Base-by-base conservation (phyloP, 2,329 filamentous ascomycete genomes). In the Mollisia scopiformis region DNA sequence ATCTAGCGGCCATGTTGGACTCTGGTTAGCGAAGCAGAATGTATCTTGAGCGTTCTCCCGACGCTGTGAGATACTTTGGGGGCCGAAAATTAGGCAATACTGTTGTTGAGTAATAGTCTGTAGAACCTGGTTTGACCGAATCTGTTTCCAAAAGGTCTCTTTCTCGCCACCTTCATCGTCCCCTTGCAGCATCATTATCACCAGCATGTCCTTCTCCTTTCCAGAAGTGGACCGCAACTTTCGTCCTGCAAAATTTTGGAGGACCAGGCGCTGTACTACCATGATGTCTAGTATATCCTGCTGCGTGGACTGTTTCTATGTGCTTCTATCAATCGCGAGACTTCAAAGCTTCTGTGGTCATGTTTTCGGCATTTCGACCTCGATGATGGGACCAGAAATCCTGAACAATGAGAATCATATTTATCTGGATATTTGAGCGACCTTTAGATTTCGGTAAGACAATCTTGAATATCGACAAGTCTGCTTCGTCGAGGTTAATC, bases 401-500 rank as follows among this genome's bases (percentile, higher is more conserved):
- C 31, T 50, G 47, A 50, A 50, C 30, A 50, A 50, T 50, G 47
- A 28, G 25, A 50, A 23, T 5, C 31, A 27, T 28, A 30, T 27
- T 19, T 50, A 27, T 50, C 25, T 50, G 8, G 47, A 50, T 28
- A 28, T 50, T 50, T 10, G n/a, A 16, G n/a, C 25, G 23, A 8
- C 47, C 4, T 31, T 50, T 1, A 19, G 11, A 14, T 28, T 50
- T 23, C 30, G 7, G 28, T 27, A 31, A 50, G 25, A 28, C 27
- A 30, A 16, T 30, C 8, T 28, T 50, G 21, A 27, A 50, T 50
- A 27, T 23, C 16, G 47, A 50, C 21, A 19, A 16, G 10, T 30
- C 47, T 16, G 47, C 47, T 8, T 50, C 31, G 47, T 50, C 47
- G 47, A 50, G 47, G 47, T 50, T 50, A 27, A 31, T 50, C 25